A percentile compares a stretch with the other conserved stretches of the same genome.
Evolutionary conservation across 1,284 basidiomycete genomes (phyloP).

Genomic region (Afroboletus lepidellus): DNA sequence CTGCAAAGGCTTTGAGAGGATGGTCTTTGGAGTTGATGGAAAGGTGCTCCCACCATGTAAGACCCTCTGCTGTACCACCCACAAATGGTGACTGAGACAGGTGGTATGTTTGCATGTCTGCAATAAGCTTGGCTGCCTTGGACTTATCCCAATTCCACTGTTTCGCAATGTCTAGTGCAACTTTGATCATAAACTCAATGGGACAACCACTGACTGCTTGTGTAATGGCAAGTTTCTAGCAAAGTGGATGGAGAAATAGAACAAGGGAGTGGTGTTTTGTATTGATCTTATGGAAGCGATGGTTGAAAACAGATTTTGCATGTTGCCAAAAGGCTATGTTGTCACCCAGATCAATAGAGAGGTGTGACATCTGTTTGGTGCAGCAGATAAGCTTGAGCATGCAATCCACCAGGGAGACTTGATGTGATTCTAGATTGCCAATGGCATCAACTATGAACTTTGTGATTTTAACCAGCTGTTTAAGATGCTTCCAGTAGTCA

Average conservation of each 20-base stretch:
- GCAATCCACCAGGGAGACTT: not conserved
- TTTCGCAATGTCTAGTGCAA: not conserved
- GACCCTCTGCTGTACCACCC: not conserved
- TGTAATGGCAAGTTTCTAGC: not conserved
- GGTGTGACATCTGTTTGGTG: not conserved
- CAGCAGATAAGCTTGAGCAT: not conserved
- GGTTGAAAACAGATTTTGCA: not conserved
- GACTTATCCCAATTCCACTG: not conserved
- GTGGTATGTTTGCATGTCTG: not conserved
- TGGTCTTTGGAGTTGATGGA: not conserved
- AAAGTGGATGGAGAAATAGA: not conserved
- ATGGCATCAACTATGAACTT: not conserved
- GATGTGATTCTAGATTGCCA: not conserved
- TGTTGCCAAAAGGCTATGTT: not conserved
- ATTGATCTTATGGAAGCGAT: not conserved
- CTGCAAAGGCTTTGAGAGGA: not conserved
- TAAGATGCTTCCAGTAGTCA: not conserved
- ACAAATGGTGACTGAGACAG: not conserved
- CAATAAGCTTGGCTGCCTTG: not conserved
- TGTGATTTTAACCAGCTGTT: not conserved
- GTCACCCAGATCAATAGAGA: not conserved
- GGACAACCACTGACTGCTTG: not conserved
- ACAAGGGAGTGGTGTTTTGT: not conserved
- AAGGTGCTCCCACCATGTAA: not conserved
- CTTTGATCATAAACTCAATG: not conserved